Evolutionary conservation across 257 asterid genomes (phyloP).

Genomic region (Scutellaria barbata): DNA sequence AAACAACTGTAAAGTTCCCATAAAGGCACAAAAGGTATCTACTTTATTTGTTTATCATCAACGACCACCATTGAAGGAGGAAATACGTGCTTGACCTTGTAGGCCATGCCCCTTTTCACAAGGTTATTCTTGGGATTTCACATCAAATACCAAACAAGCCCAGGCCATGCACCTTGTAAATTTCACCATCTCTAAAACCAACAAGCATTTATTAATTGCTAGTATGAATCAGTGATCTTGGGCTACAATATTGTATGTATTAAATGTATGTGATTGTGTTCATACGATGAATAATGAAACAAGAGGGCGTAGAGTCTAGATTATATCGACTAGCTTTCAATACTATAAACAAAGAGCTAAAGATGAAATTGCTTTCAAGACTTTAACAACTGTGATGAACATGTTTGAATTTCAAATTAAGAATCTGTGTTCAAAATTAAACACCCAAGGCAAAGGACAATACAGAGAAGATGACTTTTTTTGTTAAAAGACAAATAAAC

Average conservation of each 20-base stretch:
- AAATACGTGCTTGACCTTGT: not conserved
- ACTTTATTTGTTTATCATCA: not conserved
- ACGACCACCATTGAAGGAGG: not conserved
- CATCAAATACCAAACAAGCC: not conserved
- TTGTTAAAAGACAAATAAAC: slow-evolving; percentile 6
- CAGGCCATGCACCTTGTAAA: too few relatives aligned
- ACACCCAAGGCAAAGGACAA: slow-evolving; percentile 20
- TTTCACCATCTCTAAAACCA: too few relatives aligned
- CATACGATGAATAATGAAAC: too few relatives aligned
- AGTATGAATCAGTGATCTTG: too few relatives aligned
- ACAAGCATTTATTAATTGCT: too few relatives aligned
- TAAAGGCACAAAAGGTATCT: slow-evolving; percentile 14
- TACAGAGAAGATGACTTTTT: slow-evolving; percentile 19
- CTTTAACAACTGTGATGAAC: not conserved
- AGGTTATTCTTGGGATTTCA: not conserved
- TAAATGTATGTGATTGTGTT: too few relatives aligned
- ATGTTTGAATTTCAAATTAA: slow-evolving; percentile 16
- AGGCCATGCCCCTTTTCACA: not conserved
- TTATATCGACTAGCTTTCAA: too few relatives aligned
- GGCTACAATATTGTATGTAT: too few relatives aligned
- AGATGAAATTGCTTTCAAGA: not conserved
- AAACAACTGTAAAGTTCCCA: slow-evolving; percentile 34
- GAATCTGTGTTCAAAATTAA: not conserved
- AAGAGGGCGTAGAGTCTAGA: too few relatives aligned
- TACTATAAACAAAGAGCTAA: not conserved